Conservation (phyloP, 805 yeast genomes). For the Nakazawaea sp. region DNA sequence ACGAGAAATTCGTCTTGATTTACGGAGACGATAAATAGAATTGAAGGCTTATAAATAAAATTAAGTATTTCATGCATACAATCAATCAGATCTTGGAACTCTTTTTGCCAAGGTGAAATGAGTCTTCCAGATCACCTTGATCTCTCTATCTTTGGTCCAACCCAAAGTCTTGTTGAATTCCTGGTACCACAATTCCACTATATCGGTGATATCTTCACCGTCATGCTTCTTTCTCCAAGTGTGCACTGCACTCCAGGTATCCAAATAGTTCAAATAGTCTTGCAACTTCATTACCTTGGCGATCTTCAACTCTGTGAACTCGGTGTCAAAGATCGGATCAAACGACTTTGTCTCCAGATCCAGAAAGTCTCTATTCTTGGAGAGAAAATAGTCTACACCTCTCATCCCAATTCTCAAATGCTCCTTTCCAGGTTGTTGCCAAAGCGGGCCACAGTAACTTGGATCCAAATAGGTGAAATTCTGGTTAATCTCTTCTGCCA, state of each 20-base stretch:
- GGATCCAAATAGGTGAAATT: conserved; percentile 45
- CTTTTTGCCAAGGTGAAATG: conserved; percentile 42
- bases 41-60: neutral
- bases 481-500: conserved; percentile 43
- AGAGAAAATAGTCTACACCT: conserved; percentile 11
- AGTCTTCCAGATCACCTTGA: conserved; percentile 50
- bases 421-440: conserved; percentile 42
- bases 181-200: conserved; percentile 14
- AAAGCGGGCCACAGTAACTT: conserved; percentile 39
- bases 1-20: conserved; percentile 6
- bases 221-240: conserved; percentile 17
- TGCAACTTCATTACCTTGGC: conserved; percentile 13
- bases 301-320: conserved; percentile 15
- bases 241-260: conserved; percentile 20
- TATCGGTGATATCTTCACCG: conserved; percentile 12
- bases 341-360: conserved; percentile 23
- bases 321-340: conserved; percentile 14
- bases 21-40: neutral
- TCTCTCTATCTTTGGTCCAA: conserved; percentile 35
- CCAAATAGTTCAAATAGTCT: conserved; percentile 16
- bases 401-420: conserved; percentile 28
- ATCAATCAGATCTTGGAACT: conserved; percentile 2
- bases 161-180: conserved; percentile 25
- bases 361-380: conserved; percentile 18
- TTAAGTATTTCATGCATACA: too few relatives aligned